A percentile compares a stretch with the other conserved stretches of the same genome.
Evolutionary conservation across 2,329 filamentous ascomycete species (phyloP).

Genomic region (Fusarium globosum): DNA sequence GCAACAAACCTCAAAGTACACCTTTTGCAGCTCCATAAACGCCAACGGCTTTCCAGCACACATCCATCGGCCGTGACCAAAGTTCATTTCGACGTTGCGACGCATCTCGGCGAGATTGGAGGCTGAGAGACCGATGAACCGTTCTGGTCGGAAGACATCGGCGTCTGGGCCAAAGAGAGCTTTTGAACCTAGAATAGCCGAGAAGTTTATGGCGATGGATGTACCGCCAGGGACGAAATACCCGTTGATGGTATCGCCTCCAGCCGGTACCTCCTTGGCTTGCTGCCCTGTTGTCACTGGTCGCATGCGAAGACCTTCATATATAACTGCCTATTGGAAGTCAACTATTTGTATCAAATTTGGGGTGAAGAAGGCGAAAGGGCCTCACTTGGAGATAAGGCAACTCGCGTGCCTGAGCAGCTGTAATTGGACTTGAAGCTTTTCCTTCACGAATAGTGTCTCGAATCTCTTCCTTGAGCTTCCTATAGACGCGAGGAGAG

Average conservation of each 20-base stretch:
- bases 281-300: not conserved
- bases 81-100: conserved; percentile 9
- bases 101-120: not conserved
- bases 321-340: not conserved
- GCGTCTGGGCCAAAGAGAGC: not conserved
- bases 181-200: not conserved
- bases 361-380: accelerated
- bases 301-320: not conserved
- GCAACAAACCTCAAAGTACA: not conserved
- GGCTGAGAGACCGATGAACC: not conserved
- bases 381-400: not conserved
- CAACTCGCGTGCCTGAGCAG: not conserved
- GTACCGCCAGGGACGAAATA: not conserved
- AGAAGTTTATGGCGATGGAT: not conserved
- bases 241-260: not conserved
- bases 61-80: conserved; percentile 5
- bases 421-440: not conserved
- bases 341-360: accelerated
- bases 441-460: not conserved
- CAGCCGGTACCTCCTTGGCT: not conserved
- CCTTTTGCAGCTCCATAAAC: conserved; percentile 2
- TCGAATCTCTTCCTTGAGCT: conserved; percentile 5
- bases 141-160: conserved; percentile 2
- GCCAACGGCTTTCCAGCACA: conserved; percentile 7
- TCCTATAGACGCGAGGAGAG: not conserved